Evolutionary conservation across 1,284 basidiomycete genomes (phyloP).

Genomic region (Tylopilus sp.): DNA sequence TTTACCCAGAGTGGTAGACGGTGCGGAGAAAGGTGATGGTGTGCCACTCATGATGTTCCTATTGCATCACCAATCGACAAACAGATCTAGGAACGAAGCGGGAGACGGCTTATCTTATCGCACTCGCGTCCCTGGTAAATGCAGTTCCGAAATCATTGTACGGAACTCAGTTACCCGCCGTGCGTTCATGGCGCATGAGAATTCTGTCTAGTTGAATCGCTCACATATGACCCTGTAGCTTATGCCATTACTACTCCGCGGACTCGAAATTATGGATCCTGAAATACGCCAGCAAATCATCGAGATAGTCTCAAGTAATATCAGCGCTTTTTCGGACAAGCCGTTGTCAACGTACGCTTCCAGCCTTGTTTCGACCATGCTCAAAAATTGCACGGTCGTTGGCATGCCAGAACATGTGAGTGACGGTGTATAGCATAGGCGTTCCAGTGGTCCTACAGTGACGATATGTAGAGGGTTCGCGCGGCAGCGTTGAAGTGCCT

Average conservation of each 20-base stretch:
- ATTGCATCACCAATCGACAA: conserved; percentile 3
- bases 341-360: conserved; percentile 66
- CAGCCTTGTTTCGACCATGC: conserved; percentile 67
- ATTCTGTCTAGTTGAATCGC: neutral
- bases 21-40: conserved; percentile 49
- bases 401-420: conserved; percentile 56
- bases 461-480: conserved; percentile 58
- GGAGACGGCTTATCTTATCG: conserved; percentile 77
- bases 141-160: conserved; percentile 78
- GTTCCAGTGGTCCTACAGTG: neutral
- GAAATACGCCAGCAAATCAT: conserved; percentile 79
- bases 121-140: conserved; percentile 79
- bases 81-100: conserved; percentile 39
- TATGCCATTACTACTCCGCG: conserved; percentile 84
- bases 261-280: conserved; percentile 73
- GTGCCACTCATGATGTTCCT: conserved; percentile 20
- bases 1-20: conserved; percentile 72
- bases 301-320: conserved; percentile 71
- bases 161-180: conserved; percentile 61
- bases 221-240: conserved; percentile 48
- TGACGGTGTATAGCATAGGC: conserved; percentile 1
- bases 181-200: conserved; percentile 34
- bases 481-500: conserved; percentile 74
- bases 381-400: conserved; percentile 52
- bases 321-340: conserved; percentile 54